phyloP scores from a whole-genome alignment of 2,329 filamentous ascomycete genomes.

The Trichoderma sp. region DNA sequence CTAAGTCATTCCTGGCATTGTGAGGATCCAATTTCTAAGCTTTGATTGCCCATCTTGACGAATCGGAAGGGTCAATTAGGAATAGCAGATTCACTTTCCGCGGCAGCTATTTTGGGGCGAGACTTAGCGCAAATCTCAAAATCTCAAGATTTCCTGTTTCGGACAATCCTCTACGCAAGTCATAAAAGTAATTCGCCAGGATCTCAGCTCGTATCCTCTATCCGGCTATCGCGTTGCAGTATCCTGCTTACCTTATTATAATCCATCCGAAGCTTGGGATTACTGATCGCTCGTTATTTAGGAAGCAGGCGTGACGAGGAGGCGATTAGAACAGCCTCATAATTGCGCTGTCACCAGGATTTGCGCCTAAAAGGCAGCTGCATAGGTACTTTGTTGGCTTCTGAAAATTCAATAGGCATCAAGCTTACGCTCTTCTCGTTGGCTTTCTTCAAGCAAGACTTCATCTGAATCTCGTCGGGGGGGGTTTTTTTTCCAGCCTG shows the following conservation, averaged over 20 bases:
- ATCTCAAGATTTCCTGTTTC: not conserved
- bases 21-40: not conserved
- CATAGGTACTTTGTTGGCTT: not conserved
- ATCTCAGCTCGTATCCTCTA: not conserved
- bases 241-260: not conserved
- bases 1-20: not conserved
- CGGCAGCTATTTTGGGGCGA: not conserved
- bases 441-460: not conserved
- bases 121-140: not conserved
- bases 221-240: not conserved
- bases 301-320: not conserved
- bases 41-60: not conserved
- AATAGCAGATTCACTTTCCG: not conserved
- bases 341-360: not conserved
- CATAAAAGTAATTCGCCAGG: not conserved
- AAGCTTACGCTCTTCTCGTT: not conserved
- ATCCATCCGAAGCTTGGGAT: not conserved
- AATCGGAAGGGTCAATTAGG: not conserved
- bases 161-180: not conserved
- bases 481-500: not conserved
- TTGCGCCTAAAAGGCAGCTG: not conserved
- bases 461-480: not conserved
- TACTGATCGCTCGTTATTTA: not conserved
- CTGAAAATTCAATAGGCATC: not conserved
- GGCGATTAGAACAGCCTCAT: not conserved